Base-by-base conservation (phyloP, 163 green algal species). In the Volvox carteri region DNA sequence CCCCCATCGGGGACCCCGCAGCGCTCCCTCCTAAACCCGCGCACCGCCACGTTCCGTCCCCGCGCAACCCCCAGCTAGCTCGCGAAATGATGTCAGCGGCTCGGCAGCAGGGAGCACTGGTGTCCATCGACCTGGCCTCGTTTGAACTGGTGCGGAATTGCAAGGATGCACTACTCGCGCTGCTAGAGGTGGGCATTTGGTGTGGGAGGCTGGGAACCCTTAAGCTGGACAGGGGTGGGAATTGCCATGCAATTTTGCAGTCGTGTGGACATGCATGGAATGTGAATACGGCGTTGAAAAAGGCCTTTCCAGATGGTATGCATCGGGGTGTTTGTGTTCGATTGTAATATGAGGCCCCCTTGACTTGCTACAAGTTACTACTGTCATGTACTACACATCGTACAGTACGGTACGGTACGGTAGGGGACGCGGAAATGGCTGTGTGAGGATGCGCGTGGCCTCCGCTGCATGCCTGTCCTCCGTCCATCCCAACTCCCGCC, bases 71-170 rank as follows among this genome's bases (percentile, higher is more conserved):
- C 73, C 85, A 90, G 83, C 83, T 88, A 25, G 68, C 83, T 3
- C 87, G 52, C 0, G 90, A 94, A 73, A 87, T 92, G 46, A 94
- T 95, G 91, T 16, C 19, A 1, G 89, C 73, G 19, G 93, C 93
- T 18, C 93, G 92, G 77, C 39, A 62, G 14, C 48, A 78, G 3
- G 94, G 94, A 0, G 93, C 90, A 1, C 23, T 89, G 56, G 92
- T 96, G 19, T 97, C 93, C 1, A 89, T 99, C 25, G 97, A 99
- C 92, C 90, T 98, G 6, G 97, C 97, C 0, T 96, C 92, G 42
- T 98, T 98, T 90, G 97, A 99, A 87, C 81, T 93, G 41, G 95
- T 98, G 35, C 77, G 84, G 0, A 92, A 88, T 76, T 96, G 94
- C 90, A 93, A 90, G 72, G 86, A 48, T 0, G 41, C 73, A 9